Percentiles rank a stretch among this genome's conserved stretches.
phyloP scores from a whole-genome alignment of 768 basidiomycete species.

The Clitopilus hobsonii region DNA sequence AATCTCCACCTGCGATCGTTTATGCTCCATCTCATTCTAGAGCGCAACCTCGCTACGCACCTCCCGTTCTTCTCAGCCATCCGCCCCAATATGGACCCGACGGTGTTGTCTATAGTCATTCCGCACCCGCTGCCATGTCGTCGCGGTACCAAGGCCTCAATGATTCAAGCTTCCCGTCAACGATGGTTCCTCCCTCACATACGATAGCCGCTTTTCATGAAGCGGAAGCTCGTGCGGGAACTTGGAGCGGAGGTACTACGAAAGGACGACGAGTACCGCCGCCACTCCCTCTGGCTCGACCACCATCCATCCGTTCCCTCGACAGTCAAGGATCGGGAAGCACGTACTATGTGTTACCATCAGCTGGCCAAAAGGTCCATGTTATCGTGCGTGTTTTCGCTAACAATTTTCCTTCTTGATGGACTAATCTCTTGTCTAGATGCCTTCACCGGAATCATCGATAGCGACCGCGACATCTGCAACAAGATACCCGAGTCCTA shows the following conservation, averaged over 20 bases:
- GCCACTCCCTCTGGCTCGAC: conserved; percentile 9
- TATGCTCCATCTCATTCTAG: conserved; percentile 50
- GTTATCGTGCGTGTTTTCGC: conserved; percentile 53
- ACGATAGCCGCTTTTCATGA: conserved; percentile 31
- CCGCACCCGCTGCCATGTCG: conserved; percentile 43
- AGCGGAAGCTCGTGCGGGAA: conserved; percentile 18
- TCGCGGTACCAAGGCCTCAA: conserved; percentile 32
- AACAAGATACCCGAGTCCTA: conserved; percentile 51
- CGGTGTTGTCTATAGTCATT: conserved; percentile 66
- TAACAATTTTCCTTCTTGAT: conserved; percentile 8
- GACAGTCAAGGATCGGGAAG: conserved; percentile 56
- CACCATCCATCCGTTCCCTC: conserved; percentile 33
- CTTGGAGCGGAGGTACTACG: conserved; percentile 16
- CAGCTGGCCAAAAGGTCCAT: conserved; percentile 70
- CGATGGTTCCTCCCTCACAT: conserved; percentile 27
- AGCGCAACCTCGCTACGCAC: conserved; percentile 48
- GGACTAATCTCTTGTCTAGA: conserved; percentile 21
- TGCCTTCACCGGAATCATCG: conserved; percentile 42
- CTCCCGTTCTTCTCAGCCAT: conserved; percentile 56
- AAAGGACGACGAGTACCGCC: not conserved
- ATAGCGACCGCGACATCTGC: conserved; percentile 57
- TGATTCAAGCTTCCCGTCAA: conserved; percentile 28
- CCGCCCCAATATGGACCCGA: conserved; percentile 49
- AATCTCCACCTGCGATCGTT: conserved; percentile 51
- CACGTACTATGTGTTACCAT: conserved; percentile 72